Conservation (phyloP, 129 eudicot genomes). For the Lactuca sativa region DNA sequence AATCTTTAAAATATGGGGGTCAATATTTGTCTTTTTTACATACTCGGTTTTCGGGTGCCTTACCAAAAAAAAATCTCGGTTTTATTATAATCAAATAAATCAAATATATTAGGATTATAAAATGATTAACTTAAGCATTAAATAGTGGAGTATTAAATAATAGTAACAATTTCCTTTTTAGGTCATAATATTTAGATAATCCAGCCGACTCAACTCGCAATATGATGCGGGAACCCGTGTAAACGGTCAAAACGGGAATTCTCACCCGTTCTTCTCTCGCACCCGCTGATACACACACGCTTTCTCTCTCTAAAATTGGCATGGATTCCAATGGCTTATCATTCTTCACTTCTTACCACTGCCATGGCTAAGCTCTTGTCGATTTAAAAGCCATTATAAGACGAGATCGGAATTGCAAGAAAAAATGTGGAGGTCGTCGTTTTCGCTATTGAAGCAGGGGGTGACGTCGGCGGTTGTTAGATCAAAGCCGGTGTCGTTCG, state of each 20-base stretch:
- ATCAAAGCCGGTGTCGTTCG: slow-evolving; percentile 14
- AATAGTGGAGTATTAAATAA: background rate
- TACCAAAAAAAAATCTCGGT: too few relatives aligned
- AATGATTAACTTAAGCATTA: background rate
- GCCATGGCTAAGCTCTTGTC: background rate
- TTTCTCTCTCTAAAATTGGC: background rate
- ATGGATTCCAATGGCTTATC: background rate
- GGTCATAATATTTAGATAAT: too few relatives aligned
- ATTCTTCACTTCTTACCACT: background rate
- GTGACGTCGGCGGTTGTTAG: slow-evolving; percentile 17
- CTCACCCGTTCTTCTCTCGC: slow-evolving; percentile 30
- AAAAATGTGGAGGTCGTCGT: slow-evolving; percentile 46
- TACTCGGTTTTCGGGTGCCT: too few relatives aligned
- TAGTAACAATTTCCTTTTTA: background rate
- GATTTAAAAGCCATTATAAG: background rate
- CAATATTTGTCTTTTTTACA: too few relatives aligned
- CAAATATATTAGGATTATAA: too few relatives aligned
- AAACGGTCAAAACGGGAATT: slow-evolving; percentile 24
- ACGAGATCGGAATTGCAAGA: background rate
- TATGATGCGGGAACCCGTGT: slow-evolving; percentile 21
- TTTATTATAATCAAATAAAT: too few relatives aligned
- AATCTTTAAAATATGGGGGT: too few relatives aligned
- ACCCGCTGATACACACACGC: slow-evolving; percentile 1
- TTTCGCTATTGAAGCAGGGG: slow-evolving; percentile 27
- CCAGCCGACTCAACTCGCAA: background rate